These are phyloP conservation scores for Aspergillus leporis DNA, from an alignment of 495 filamentous ascomycete genomes.

Conservation along the genomic window DNA sequence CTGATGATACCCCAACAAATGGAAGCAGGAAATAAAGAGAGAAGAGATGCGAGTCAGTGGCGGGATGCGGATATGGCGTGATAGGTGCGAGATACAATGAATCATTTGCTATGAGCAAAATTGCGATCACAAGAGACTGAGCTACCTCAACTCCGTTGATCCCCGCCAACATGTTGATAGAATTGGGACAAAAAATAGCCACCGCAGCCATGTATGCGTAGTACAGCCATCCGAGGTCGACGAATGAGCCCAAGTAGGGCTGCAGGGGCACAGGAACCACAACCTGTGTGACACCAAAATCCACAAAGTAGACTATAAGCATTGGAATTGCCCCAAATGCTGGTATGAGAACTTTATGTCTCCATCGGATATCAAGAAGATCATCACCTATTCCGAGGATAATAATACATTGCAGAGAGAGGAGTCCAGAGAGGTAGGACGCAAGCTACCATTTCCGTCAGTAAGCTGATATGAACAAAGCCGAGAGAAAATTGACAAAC, in stretches of 20 bases:
- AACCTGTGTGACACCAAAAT: slow-evolving; percentile 94
- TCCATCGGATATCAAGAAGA: slow-evolving; percentile 97
- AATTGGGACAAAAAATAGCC: slow-evolving; percentile 95
- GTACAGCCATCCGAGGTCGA: slow-evolving; percentile 88
- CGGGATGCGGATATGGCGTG: slow-evolving; percentile 82
- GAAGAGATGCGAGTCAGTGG: slow-evolving; percentile 93
- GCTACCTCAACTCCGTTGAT: slow-evolving; percentile 97
- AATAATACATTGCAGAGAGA: slow-evolving; percentile 84
- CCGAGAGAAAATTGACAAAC: slow-evolving; percentile 40
- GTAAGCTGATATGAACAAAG: neutral
- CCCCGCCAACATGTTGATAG: slow-evolving; percentile 97
- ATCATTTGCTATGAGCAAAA: slow-evolving; percentile 83
- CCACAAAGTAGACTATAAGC: slow-evolving; percentile 95
- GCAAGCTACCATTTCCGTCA: slow-evolving; percentile 62
- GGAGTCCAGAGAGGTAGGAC: slow-evolving; percentile 89
- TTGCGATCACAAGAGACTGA: slow-evolving; percentile 88
- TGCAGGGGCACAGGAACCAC: slow-evolving; percentile 85
- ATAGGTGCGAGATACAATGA: slow-evolving; percentile 66
- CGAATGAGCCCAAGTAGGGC: slow-evolving; percentile 73
- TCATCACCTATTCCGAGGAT: slow-evolving; percentile 95
- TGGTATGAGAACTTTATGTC: slow-evolving; percentile 97
- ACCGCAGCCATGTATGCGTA: slow-evolving; percentile 95
- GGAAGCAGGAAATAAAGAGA: slow-evolving; percentile 91
- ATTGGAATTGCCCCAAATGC: slow-evolving; percentile 92
- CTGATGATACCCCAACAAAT: slow-evolving; percentile 87